A percentile compares a stretch with the other conserved stretches of the same genome.
These are phyloP conservation scores for Uromyces viciae-fabae DNA, from an alignment of 1,284 basidiomycete species.

Conservation along the genomic window DNA sequence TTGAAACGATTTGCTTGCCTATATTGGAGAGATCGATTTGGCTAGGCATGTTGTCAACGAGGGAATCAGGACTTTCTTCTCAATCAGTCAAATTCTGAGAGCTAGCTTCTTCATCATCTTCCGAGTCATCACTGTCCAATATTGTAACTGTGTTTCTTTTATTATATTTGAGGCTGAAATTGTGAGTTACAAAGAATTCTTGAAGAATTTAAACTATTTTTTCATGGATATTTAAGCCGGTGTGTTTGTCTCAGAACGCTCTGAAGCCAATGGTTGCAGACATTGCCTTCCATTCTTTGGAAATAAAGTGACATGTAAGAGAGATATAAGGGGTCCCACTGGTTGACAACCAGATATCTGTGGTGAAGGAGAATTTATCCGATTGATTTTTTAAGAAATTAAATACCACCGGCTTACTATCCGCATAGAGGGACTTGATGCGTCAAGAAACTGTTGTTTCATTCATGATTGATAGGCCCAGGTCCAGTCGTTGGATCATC, in stretches of 20 bases:
- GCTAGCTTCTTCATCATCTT: not conserved
- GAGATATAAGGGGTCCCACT: constrained; percentile 5
- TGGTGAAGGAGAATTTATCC: not conserved
- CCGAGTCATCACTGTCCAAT: not conserved
- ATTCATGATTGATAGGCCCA: not conserved
- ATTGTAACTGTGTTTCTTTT: not conserved
- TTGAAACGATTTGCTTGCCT: not conserved
- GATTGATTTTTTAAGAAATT: not conserved
- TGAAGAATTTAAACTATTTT: not conserved
- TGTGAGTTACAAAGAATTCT: not conserved
- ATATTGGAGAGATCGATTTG: not conserved
- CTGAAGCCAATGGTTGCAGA: constrained; percentile 1
- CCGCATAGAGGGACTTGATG: not conserved
- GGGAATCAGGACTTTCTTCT: not conserved
- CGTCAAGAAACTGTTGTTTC: not conserved
- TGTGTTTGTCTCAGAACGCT: not conserved
- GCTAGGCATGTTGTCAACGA: not conserved
- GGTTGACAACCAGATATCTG: not conserved
- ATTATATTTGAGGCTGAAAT: not conserved
- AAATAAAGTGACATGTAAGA: constrained; percentile 3
- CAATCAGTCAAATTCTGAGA: not conserved
- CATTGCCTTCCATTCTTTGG: not conserved
- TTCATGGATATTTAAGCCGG: not conserved
- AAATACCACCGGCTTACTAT: not conserved
- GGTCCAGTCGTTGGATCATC: not conserved